Percentiles rank a stretch among this genome's conserved stretches.
Conservation (phyloP, 441 rosid genomes). For the Populus hybrid region DNA sequence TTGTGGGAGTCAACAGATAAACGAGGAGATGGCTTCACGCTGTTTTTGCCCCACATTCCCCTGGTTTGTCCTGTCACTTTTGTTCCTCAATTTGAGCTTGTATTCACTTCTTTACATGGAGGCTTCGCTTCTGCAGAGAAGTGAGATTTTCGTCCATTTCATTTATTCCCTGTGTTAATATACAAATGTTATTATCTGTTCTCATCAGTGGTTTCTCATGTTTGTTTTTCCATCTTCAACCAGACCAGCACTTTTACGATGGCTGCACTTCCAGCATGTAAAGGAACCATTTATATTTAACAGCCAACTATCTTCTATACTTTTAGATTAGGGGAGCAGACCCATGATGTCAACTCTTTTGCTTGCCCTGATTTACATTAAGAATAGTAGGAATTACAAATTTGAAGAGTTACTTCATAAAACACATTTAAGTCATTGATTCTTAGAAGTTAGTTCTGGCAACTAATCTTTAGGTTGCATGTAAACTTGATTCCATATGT, state of each 20-base stretch:
- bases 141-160: not conserved
- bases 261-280: not conserved
- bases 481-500: not conserved
- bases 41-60: not conserved
- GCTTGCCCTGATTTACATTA: not conserved
- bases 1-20: constrained; percentile 39
- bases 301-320: not conserved
- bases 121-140: not conserved
- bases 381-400: not conserved
- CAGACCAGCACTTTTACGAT: not conserved
- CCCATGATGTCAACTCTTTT: not conserved
- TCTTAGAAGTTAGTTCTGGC: not conserved
- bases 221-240: not conserved
- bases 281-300: too few relatives aligned
- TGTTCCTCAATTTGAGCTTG: not conserved
- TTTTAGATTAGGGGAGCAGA: not conserved
- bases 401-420: not conserved
- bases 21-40: not conserved
- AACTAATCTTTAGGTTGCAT: not conserved
- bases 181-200: too few relatives aligned
- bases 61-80: too few relatives aligned
- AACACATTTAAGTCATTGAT: not conserved
- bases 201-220: not conserved
- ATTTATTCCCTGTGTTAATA: not conserved
- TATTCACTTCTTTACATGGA: not conserved